phyloP scores from a whole-genome alignment of 176 grass and related monocot genomes.

The Ensete glaucum region DNA sequence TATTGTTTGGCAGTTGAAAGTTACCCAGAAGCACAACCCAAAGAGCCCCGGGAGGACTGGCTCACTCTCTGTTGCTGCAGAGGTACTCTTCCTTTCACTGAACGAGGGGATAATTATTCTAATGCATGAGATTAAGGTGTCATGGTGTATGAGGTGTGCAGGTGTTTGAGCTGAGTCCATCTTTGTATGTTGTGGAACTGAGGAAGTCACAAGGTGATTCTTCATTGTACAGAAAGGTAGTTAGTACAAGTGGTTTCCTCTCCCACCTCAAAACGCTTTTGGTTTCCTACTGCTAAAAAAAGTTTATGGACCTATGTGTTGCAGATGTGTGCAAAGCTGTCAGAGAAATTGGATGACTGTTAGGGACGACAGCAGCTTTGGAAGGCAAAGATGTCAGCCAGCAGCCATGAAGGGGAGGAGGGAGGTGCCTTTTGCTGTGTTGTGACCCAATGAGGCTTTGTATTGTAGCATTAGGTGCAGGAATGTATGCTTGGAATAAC shows the following conservation, averaged over 20 bases:
- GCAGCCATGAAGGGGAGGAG: too few species aligned
- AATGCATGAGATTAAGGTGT: too few species aligned
- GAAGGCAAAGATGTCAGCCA: not conserved
- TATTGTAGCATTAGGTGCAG: not conserved
- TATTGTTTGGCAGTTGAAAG: conserved; percentile 45
- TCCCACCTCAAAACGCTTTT: not conserved
- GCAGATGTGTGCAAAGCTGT: conserved; percentile 16
- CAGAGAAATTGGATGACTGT: not conserved
- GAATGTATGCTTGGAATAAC: not conserved
- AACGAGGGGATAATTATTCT: too few species aligned
- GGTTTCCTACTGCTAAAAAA: not conserved
- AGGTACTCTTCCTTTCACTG: conserved; percentile 31
- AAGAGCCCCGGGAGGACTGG: conserved; percentile 26
- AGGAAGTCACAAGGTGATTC: conserved; percentile 72
- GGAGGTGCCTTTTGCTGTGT: not conserved
- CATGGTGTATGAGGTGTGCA: conserved; percentile 14
- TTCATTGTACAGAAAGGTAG: conserved; percentile 69
- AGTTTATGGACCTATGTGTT: not conserved
- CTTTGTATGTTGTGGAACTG: conserved; percentile 75
- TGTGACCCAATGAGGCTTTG: not conserved
- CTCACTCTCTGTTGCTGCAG: conserved; percentile 49
- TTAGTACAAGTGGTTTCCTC: conserved; percentile 7
- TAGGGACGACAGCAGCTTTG: not conserved
- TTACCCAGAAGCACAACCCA: conserved; percentile 40
- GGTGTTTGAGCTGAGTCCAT: conserved; percentile 79